Evolutionary conservation across 306 rosid species (phyloP), one percentile per base, ranked within the genome.

Genomic region (Sindora glabra): DNA sequence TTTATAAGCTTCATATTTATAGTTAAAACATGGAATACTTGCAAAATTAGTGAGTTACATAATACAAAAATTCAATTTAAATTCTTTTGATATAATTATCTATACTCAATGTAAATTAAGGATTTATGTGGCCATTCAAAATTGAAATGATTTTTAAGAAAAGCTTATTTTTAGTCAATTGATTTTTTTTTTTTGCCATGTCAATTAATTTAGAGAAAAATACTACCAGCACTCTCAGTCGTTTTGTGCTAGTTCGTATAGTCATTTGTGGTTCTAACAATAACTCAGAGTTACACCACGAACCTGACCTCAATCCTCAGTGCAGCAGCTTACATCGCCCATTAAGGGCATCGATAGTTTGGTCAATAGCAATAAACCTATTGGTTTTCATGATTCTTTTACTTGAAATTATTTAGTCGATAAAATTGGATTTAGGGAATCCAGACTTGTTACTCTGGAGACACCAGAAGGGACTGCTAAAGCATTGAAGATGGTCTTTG

Each of bases 301-400:
- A 94, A 90, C 70, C 51, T 94, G 86, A 94, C 97, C 65, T 94
- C 99, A 62, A 94, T 94, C 73, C 94, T 94, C 58, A 3, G 99
- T 89, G 64, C 89, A 94, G 56, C 77, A 82, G 73, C 96, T 94
- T 63, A 70, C 90, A 67, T 94, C 90, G 61, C 66, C 94, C 62
- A 48, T 94, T 47, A 82, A 89, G 71, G 99, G 95, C 71, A 84
- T 94, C 64, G 90, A 86, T 50, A 79, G 79, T 62, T 68, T 94
- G 48, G n/a, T 78, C 15, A 30, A 45, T 23, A 80, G 53, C 78
- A 71, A 77, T 15, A 95, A 80, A 9, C 96, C 90, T 42, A 71
- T 92, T 53, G 99, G 99, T 75, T 89, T 73, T 63, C 94, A 89
- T 67, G 95, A 90, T 68, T 94, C 99, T n/a, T 92, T 76, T 60